Evolutionary conservation across 805 yeast species (phyloP).

Genomic region (Lipomyces anomalus): DNA sequence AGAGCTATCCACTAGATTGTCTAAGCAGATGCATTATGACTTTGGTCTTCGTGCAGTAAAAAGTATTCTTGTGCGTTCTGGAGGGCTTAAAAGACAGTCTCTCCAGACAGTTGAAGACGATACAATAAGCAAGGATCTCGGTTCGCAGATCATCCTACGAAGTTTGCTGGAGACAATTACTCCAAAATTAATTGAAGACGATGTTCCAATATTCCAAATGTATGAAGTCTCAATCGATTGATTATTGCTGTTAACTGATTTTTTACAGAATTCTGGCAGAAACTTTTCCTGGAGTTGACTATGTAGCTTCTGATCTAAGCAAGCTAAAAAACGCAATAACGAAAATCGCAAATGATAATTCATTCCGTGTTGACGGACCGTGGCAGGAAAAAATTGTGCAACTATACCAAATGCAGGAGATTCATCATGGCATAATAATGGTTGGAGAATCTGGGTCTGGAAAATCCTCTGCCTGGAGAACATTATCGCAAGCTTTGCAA

Average conservation of each 20-base stretch:
- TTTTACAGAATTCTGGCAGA: conserved; percentile 18
- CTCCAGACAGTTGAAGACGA: background rate
- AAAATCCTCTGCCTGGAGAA: conserved; percentile 52
- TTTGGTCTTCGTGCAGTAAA: conserved; percentile 85
- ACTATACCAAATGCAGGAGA: conserved; percentile 51
- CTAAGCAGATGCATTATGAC: conserved; percentile 72
- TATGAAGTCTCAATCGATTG: background rate
- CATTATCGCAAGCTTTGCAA: conserved; percentile 44
- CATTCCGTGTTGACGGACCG: conserved; percentile 33
- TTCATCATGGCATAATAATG: conserved; percentile 74
- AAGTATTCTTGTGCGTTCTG: conserved; percentile 55
- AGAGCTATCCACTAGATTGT: conserved; percentile 38
- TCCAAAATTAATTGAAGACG: conserved; percentile 60
- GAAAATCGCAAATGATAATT: conserved; percentile 31
- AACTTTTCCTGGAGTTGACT: conserved; percentile 20
- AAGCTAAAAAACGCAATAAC: conserved; percentile 27
- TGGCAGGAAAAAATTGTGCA: conserved; percentile 59
- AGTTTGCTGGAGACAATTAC: conserved; percentile 57
- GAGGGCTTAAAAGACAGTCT: conserved; percentile 38
- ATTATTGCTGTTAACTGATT: background rate
- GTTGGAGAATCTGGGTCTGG: conserved; percentile 77
- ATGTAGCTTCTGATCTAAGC: conserved; percentile 27
- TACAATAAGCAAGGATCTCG: background rate
- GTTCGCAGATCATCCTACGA: conserved; percentile 37
- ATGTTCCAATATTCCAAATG: conserved; percentile 40